Percentiles rank a stretch among this genome's conserved stretches.
phyloP scores from a whole-genome alignment of 306 rosid species.

The Crotalaria pallida region DNA sequence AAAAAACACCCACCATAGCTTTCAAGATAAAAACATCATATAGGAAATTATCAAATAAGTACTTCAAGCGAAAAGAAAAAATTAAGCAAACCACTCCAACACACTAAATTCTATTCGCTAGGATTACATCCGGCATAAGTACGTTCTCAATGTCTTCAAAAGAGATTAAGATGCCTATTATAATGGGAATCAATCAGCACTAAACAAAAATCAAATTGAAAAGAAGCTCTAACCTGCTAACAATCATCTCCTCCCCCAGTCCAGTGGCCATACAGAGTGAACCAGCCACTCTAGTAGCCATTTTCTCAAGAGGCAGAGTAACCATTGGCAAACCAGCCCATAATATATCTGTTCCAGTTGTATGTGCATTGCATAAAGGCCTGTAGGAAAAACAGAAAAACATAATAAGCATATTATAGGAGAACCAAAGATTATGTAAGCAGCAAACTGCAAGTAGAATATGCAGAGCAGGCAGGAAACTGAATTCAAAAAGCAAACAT shows the following conservation, averaged over 20 bases:
- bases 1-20: background rate
- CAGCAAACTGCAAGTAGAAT: background rate
- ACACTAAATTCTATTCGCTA: too few species aligned
- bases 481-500: background rate
- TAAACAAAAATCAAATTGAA: background rate
- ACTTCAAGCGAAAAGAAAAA: background rate
- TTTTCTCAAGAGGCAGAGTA: conserved; percentile 92
- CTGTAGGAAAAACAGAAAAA: conserved; percentile 41
- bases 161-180: background rate
- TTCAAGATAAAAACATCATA: background rate
- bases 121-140: background rate
- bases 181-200: background rate
- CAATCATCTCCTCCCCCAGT: conserved; percentile 95
- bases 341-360: conserved; percentile 92
- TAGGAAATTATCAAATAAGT: background rate
- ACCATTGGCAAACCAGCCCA: conserved; percentile 99
- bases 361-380: conserved; percentile 98
- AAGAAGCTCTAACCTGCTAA: conserved; percentile 47
- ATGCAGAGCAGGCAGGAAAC: background rate
- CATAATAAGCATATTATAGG: background rate
- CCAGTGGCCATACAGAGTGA: conserved; percentile 94
- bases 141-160: background rate
- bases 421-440: background rate
- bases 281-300: conserved; percentile 99
- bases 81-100: too few species aligned